Conservation (phyloP, 805 yeast genomes). For the Monosporozyma aquatica region DNA sequence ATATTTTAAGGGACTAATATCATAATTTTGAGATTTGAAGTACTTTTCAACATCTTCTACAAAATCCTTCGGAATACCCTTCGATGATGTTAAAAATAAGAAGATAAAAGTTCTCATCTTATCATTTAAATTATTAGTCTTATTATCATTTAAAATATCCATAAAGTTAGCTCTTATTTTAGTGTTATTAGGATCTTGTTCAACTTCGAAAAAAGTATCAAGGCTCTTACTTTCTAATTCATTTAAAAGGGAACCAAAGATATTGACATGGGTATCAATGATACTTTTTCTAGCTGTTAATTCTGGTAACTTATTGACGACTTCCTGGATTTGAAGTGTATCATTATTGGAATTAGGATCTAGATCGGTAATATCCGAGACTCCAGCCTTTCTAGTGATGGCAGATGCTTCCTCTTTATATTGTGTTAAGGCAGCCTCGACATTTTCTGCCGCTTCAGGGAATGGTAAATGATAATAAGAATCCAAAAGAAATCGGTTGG, state of each 20-base stretch:
- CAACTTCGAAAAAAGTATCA: constrained; percentile 89
- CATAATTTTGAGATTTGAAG: constrained; percentile 48
- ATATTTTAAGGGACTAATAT: constrained; percentile 58
- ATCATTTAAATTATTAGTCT: constrained; percentile 61
- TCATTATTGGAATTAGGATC: constrained; percentile 46
- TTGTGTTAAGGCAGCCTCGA: constrained; percentile 68
- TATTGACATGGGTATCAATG: constrained; percentile 95
- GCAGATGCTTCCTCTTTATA: constrained; percentile 86
- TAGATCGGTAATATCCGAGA: constrained; percentile 63
- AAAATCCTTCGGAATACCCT: constrained; percentile 36
- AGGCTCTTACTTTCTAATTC: constrained; percentile 79
- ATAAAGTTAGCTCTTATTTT: constrained; percentile 48
- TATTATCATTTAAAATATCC: constrained; percentile 43
- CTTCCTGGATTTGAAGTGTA: constrained; percentile 66
- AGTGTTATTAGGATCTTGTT: constrained; percentile 56
- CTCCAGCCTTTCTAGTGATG: constrained; percentile 64
- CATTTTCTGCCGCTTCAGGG: constrained; percentile 98
- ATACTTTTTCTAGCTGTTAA: constrained; percentile 78
- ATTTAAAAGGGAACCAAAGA: constrained; percentile 71
- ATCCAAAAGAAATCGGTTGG: constrained; percentile 92
- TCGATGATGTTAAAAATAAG: constrained; percentile 48
- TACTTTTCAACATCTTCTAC: constrained; percentile 53
- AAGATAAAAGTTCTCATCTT: constrained; percentile 84
- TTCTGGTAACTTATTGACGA: constrained; percentile 88
- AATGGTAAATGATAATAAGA: constrained; percentile 80